Conservation (phyloP, 2,329 filamentous ascomycete species). For the Aureobasidium lini region DNA sequence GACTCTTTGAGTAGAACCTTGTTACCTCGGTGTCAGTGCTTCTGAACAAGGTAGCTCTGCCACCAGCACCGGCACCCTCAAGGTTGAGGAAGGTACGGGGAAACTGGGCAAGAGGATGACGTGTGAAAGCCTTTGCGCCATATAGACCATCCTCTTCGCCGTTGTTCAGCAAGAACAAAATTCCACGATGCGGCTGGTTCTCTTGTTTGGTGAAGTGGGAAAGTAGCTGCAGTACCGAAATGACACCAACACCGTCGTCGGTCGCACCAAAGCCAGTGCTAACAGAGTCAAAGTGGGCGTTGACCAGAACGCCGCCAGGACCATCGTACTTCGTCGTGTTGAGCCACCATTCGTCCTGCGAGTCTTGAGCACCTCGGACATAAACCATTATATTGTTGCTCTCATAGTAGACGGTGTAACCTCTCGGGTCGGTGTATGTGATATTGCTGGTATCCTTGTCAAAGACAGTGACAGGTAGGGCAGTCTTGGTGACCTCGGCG, state of each 20-base stretch:
- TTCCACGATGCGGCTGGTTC: conserved; percentile 67
- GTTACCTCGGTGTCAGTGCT: conserved; percentile 83
- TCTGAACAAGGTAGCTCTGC: conserved; percentile 78
- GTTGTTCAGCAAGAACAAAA: conserved; percentile 86
- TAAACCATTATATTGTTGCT: conserved; percentile 89
- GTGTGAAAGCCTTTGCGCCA: conserved; percentile 75
- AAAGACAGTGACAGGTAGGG: conserved; percentile 52
- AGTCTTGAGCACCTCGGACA: conserved; percentile 70
- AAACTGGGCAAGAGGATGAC: conserved; percentile 72
- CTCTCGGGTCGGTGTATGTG: conserved; percentile 42
- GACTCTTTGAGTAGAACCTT: conserved; percentile 61
- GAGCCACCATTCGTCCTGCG: conserved; percentile 66
- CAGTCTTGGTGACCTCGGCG: not conserved
- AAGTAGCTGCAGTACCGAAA: conserved; percentile 78
- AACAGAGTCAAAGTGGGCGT: conserved; percentile 92
- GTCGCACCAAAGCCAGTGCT: conserved; percentile 89
- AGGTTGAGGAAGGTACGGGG: conserved; percentile 88
- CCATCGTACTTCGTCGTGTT: conserved; percentile 33
- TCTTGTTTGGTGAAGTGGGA: conserved; percentile 69
- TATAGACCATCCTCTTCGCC: conserved; percentile 90
- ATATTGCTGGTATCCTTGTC: conserved; percentile 74
- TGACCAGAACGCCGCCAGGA: conserved; percentile 73
- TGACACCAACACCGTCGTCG: conserved; percentile 84
- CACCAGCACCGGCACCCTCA: conserved; percentile 88
- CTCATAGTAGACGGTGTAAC: conserved; percentile 67